These are phyloP conservation scores for Hydnomerulius pinastri DNA, from an alignment of 768 basidiomycete species.

Conservation along the genomic window DNA sequence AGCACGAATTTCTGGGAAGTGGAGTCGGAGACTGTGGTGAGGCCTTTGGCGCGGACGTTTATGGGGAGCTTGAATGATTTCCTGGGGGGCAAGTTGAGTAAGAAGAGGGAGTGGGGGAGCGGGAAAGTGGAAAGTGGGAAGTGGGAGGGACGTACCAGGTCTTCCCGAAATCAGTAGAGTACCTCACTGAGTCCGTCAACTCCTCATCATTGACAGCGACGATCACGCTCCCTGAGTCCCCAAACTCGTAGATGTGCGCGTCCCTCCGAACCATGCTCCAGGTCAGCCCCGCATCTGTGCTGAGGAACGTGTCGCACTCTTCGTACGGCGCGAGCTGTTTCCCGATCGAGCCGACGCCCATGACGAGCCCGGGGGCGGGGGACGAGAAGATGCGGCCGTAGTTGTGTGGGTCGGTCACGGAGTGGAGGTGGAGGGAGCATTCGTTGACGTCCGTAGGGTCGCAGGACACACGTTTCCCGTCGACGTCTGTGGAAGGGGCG, in stretches of 20 bases:
- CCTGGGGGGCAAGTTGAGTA: conserved; percentile 45
- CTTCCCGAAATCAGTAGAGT: conserved; percentile 80
- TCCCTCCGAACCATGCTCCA: conserved; percentile 79
- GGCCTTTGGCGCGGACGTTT: conserved; percentile 66
- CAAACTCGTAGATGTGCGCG: conserved; percentile 95
- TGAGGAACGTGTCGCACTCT: conserved; percentile 92
- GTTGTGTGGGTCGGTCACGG: conserved; percentile 91
- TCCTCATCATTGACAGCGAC: conserved; percentile 89
- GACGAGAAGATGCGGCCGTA: conserved; percentile 94
- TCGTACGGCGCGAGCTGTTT: conserved; percentile 66
- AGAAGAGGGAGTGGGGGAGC: too few species aligned
- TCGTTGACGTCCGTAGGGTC: conserved; percentile 51
- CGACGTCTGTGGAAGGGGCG: conserved; percentile 56
- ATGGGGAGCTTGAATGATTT: conserved; percentile 67
- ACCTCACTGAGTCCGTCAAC: conserved; percentile 62
- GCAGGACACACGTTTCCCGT: conserved; percentile 67
- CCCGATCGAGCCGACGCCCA: conserved; percentile 95
- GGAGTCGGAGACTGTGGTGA: conserved; percentile 92
- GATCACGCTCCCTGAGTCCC: conserved; percentile 81
- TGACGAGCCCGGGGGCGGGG: conserved; percentile 89
- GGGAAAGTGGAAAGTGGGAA: too few species aligned
- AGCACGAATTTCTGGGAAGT: conserved; percentile 96
- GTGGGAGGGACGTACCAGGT: conserved; percentile 83
- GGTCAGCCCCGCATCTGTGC: conserved; percentile 82
- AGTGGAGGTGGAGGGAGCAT: conserved; percentile 91